Percentiles rank a stretch among this genome's conserved stretches.
These are phyloP conservation scores for Mycena amicta DNA, from an alignment of 768 basidiomycete genomes.

Conservation along the genomic window DNA sequence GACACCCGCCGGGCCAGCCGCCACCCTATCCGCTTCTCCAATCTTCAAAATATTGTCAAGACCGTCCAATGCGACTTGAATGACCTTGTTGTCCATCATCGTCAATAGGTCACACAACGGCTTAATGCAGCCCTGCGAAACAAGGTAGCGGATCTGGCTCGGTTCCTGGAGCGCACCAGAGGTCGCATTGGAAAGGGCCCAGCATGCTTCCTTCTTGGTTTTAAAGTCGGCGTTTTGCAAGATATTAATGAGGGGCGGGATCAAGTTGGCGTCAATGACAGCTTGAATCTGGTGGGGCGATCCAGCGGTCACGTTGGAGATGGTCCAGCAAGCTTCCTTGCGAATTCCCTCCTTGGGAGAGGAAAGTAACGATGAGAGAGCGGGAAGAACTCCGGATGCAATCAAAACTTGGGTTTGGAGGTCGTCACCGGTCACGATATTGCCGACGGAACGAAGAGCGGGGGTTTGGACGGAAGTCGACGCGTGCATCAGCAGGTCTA, in stretches of 20 bases:
- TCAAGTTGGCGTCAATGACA: slow-evolving; percentile 96
- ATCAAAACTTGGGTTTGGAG: slow-evolving; percentile 99
- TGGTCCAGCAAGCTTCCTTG: slow-evolving; percentile 99
- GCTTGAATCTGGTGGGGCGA: slow-evolving; percentile 96
- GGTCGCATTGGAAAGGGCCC: slow-evolving; percentile 99
- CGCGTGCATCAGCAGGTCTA: slow-evolving; percentile 94
- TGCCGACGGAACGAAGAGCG: slow-evolving; percentile 96
- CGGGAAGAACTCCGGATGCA: slow-evolving; percentile 95
- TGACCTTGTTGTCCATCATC: slow-evolving; percentile 99
- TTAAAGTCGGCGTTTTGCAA: slow-evolving; percentile 98
- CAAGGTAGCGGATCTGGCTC: slow-evolving; percentile 95
- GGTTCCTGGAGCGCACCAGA: slow-evolving; percentile 97
- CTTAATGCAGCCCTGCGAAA: slow-evolving; percentile 98
- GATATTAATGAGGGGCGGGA: slow-evolving; percentile 98
- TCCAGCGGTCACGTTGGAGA: slow-evolving; percentile 97
- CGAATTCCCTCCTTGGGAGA: slow-evolving; percentile 98
- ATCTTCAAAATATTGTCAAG: slow-evolving; percentile 98
- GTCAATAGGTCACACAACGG: slow-evolving; percentile 94
- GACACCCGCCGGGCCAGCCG: slow-evolving; percentile 76
- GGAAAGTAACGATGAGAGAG: slow-evolving; percentile 89
- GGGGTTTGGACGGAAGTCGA: slow-evolving; percentile 98
- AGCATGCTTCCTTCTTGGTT: slow-evolving; percentile 98
- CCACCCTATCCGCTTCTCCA: slow-evolving; percentile 91
- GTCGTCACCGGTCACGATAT: slow-evolving; percentile 99
- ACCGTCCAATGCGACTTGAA: slow-evolving; percentile 96